These are phyloP conservation scores for Talaromyces liani DNA, from an alignment of 495 filamentous ascomycete species.

Conservation along the genomic window DNA sequence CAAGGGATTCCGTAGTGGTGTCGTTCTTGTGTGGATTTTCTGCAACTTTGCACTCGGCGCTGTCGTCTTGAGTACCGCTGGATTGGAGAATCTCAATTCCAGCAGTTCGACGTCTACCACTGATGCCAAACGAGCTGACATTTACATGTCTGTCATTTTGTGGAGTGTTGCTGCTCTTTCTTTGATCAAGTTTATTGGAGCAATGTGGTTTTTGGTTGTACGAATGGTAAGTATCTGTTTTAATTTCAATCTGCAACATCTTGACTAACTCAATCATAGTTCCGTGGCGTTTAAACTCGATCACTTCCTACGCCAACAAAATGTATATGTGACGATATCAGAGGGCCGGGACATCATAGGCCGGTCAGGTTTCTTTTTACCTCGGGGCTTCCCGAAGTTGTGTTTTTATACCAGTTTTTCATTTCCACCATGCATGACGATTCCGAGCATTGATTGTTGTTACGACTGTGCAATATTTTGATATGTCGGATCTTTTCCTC, in stretches of 20 bases:
- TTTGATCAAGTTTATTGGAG: slow-evolving; percentile 84
- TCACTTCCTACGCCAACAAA: background rate
- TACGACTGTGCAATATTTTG: background rate
- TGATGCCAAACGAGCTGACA: slow-evolving; percentile 47
- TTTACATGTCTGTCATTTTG: slow-evolving; percentile 86
- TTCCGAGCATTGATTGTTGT: background rate
- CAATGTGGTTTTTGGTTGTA: slow-evolving; percentile 91
- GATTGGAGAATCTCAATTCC: slow-evolving; percentile 58
- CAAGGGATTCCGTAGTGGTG: slow-evolving; percentile 84
- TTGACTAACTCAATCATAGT: slow-evolving; percentile 18
- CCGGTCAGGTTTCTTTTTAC: background rate
- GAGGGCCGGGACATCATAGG: background rate
- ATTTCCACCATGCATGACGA: background rate
- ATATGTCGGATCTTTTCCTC: slow-evolving; percentile 3
- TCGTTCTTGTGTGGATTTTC: slow-evolving; percentile 94
- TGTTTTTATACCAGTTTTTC: background rate
- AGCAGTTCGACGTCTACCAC: slow-evolving; percentile 31
- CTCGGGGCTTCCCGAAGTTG: background rate
- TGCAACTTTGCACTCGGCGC: slow-evolving; percentile 87
- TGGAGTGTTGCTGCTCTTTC: slow-evolving; percentile 87
- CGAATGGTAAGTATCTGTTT: slow-evolving; percentile 62
- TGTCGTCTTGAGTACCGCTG: slow-evolving; percentile 78
- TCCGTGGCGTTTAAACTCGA: slow-evolving; percentile 40
- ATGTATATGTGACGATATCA: background rate
- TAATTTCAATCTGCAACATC: background rate